A percentile compares a stretch with the other conserved stretches of the same genome.
These are phyloP conservation scores for Aspergillus avenaceus DNA, from an alignment of 495 filamentous ascomycete genomes.

Conservation along the genomic window DNA sequence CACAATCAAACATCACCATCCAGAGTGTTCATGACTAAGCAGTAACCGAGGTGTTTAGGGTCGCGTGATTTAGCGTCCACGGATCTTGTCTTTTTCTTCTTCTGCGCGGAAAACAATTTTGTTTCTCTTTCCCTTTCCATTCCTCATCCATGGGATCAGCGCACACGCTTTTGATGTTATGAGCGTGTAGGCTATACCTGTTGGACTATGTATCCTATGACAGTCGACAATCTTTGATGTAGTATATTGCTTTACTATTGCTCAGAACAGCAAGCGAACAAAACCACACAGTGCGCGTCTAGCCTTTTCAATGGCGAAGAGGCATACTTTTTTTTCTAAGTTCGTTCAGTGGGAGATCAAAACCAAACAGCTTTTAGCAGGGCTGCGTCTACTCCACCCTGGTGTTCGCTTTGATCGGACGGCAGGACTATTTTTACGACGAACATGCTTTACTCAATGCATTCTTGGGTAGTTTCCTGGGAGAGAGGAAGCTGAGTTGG, in stretches of 20 bases:
- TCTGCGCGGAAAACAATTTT: neutral
- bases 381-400: constrained; percentile 54
- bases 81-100: neutral
- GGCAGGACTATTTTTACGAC: constrained; percentile 51
- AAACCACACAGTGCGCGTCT: constrained; percentile 44
- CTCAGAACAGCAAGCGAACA: neutral
- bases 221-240: neutral
- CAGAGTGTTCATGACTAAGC: neutral
- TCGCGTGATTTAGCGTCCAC: neutral
- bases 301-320: constrained; percentile 36
- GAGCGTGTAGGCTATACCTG: neutral
- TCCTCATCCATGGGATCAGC: neutral
- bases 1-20: no score
- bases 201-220: neutral
- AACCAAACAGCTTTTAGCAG: constrained; percentile 55
- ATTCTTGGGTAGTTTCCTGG: no score
- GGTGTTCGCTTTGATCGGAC: constrained; percentile 40
- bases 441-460: constrained; percentile 28
- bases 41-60: neutral
- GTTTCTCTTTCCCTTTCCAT: neutral
- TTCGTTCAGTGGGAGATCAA: constrained; percentile 54
- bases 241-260: neutral
- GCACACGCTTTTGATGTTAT: neutral
- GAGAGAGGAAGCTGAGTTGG: no score
- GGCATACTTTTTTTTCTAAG: constrained; percentile 40